These are phyloP conservation scores for Lepidium didymum DNA, from an alignment of 345 rosid genomes.

Conservation along the genomic window DNA sequence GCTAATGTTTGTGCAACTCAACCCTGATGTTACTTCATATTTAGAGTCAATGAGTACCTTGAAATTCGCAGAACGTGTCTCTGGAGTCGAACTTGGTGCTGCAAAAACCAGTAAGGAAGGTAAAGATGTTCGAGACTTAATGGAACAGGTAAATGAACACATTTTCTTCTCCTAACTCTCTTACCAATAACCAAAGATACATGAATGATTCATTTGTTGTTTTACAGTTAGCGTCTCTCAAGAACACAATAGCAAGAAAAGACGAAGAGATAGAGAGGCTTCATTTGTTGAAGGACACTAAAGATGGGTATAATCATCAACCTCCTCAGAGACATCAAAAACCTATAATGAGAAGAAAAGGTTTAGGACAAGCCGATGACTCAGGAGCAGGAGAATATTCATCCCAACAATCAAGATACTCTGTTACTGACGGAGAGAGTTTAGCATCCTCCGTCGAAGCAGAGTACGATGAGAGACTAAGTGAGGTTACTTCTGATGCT, in stretches of 20 bases:
- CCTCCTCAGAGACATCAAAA: conserved; percentile 24
- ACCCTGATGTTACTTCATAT: conserved; percentile 72
- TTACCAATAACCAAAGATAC: background rate
- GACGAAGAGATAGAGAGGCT: conserved; percentile 86
- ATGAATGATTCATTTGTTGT: background rate
- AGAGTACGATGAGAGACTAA: conserved; percentile 37
- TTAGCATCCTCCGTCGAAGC: conserved; percentile 22
- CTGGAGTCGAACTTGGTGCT: conserved; percentile 95
- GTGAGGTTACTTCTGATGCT: conserved; percentile 38
- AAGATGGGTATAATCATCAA: background rate
- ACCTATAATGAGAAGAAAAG: conserved; percentile 15
- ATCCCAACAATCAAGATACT: conserved; percentile 24
- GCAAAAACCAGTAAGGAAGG: conserved; percentile 84
- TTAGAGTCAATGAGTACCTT: conserved; percentile 76
- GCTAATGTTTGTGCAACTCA: conserved; percentile 93
- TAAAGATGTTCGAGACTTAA: conserved; percentile 67
- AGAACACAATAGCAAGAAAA: conserved; percentile 66
- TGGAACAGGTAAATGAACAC: conserved; percentile 65
- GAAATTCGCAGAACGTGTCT: conserved; percentile 95
- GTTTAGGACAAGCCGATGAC: conserved; percentile 34
- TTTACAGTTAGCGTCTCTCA: conserved; percentile 67
- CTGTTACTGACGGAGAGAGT: conserved; percentile 29
- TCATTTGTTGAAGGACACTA: conserved; percentile 44
- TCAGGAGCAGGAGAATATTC: conserved; percentile 26
- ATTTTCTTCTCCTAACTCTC: background rate